Conservation (phyloP, 2,329 filamentous ascomycete genomes). For the Pseudogymnoascus sp. region DNA sequence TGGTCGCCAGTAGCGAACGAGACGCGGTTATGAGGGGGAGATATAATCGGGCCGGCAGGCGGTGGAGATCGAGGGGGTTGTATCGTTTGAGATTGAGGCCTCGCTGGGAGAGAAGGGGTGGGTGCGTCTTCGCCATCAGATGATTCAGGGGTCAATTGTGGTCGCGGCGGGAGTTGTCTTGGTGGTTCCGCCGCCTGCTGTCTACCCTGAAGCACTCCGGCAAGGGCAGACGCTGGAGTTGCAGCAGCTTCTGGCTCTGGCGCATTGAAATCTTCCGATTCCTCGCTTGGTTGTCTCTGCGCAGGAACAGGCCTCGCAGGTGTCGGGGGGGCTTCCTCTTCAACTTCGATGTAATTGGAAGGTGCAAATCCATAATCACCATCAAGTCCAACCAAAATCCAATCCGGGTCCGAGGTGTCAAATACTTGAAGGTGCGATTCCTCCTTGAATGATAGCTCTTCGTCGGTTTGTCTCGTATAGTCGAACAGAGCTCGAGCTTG, state of each 20-base stretch:
- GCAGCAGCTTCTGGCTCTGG: constrained; percentile 7
- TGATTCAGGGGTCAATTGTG: constrained; percentile 55
- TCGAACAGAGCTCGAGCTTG: constrained; percentile 93
- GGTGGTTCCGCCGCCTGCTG: constrained; percentile 32
- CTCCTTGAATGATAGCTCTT: constrained; percentile 92
- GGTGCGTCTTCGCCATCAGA: constrained; percentile 55
- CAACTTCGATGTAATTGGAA: constrained; percentile 85
- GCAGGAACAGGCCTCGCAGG: constrained; percentile 16
- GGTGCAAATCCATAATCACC: constrained; percentile 90
- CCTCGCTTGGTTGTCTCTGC: constrained; percentile 1
- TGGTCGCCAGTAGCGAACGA: constrained; percentile 28
- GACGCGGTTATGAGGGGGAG: constrained; percentile 46
- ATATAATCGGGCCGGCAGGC: constrained; percentile 33
- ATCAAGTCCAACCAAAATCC: constrained; percentile 82
- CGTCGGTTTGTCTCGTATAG: constrained; percentile 93
- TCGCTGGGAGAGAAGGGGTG: constrained; percentile 52
- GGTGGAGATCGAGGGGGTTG: constrained; percentile 33
- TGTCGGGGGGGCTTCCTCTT: constrained; percentile 22
- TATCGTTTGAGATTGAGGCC: constrained; percentile 48
- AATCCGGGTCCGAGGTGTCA: constrained; percentile 87
- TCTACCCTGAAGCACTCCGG: constrained; percentile 42
- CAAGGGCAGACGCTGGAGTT: constrained; percentile 37
- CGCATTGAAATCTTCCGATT: constrained; percentile 6
- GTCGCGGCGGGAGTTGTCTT: constrained; percentile 39
- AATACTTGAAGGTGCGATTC: constrained; percentile 76